Evolutionary conservation across 768 basidiomycete genomes (phyloP).

Genomic region (Auricularia sp.): DNA sequence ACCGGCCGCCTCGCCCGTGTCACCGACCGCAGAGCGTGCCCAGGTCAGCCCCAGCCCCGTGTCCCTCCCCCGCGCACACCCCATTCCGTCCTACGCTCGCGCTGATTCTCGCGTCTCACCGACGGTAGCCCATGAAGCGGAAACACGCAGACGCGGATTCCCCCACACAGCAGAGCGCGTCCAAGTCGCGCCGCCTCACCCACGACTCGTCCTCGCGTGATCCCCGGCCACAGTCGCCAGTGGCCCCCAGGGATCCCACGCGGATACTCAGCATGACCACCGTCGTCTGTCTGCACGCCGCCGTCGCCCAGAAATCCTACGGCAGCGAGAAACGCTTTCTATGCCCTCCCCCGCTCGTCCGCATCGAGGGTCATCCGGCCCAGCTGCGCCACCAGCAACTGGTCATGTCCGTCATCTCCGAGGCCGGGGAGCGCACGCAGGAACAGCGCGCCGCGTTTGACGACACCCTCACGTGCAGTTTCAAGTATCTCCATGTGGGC

Average conservation of each 20-base stretch:
- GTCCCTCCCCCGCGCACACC: neutral
- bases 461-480: slow-evolving; percentile 75
- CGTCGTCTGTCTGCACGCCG: slow-evolving; percentile 82
- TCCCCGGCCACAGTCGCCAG: neutral
- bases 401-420: slow-evolving; percentile 78
- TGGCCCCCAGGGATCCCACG: slow-evolving; percentile 47
- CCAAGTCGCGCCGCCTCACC: neutral
- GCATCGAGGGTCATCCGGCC: slow-evolving; percentile 82
- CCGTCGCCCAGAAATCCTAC: slow-evolving; percentile 93
- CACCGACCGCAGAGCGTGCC: neutral
- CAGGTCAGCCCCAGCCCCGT: neutral
- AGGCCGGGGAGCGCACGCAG: slow-evolving; percentile 72
- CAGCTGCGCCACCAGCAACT: slow-evolving; percentile 74
- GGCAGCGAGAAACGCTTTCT: slow-evolving; percentile 92
- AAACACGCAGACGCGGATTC: neutral
- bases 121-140: neutral
- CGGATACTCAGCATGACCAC: slow-evolving; percentile 84
- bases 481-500: slow-evolving; percentile 86
- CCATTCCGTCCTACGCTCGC: neutral
- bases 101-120: neutral
- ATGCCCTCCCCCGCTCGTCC: slow-evolving; percentile 87
- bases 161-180: neutral
- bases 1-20: neutral
- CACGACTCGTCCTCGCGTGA: neutral
- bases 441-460: slow-evolving; percentile 80